Evolutionary conservation across 2,329 filamentous ascomycete genomes (phyloP), one percentile per base, ranked within the genome.

Genomic region (Juglanconis oblonga): DNA sequence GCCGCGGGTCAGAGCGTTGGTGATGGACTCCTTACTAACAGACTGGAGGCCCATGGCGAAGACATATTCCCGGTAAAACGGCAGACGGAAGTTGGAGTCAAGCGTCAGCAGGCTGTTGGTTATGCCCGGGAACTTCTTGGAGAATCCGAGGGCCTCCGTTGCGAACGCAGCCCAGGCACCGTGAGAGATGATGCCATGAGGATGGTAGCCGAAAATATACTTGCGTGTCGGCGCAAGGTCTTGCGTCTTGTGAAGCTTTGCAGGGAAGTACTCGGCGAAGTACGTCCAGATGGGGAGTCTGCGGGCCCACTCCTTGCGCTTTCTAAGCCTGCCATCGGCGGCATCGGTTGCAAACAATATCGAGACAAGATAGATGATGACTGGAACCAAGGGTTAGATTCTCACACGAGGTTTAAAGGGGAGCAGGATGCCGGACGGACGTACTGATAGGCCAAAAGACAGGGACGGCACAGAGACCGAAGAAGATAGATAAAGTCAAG

Each of bases 141-240:
- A 82, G 73, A 97, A 98, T 0, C 92, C 92, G 0, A 97, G 81
- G 0, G 92, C 92, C 68, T 97, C 93, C 0, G 94, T 98, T 4
- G 83, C 90, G 70, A 98, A 98, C 5, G 93, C 90, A 5, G 87
- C 91, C 77, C 94, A 97, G 0, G 93, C 94, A n/a, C 94, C 95
- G 68, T 97, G 92, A 5, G 90, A 95, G 69, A 99, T 97, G 73
- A 99, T 98, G 31, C 95, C 94, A 71, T 99, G 95, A 0, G 95
- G 95, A 69, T 98, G 95, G 73, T 98, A 98, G 49, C 94, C 94
- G 68, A 99, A 92, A 64, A 99, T 92, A 77, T 98, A 99, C 75
- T 96, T 97, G 64, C 92, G 83, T 1, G 89, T 92, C 0, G 92
- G 84, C 29, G 90, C 84, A 6, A 99, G 84, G 59, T 88, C 82